Evolutionary conservation across 73 alveolate species (phyloP), one percentile per base, ranked within the genome.

Genomic region (Breviolum minutum): DNA sequence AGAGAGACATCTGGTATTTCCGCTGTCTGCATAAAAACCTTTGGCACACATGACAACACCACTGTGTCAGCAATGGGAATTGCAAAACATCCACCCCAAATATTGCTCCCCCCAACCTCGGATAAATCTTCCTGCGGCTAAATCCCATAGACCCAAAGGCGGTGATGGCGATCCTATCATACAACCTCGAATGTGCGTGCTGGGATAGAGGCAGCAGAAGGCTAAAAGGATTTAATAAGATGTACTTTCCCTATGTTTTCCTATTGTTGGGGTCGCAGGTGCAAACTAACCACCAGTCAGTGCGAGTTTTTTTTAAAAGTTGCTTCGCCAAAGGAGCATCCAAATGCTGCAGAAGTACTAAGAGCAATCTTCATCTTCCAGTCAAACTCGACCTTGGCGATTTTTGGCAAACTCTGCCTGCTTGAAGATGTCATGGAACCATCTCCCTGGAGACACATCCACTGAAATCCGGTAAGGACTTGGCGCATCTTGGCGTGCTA

Each of bases 101-200:
- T 1, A 10, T 24, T 22, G 22, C 64, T 8, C 8, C 71, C 92
- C 81, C 20, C n/a, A n/a, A 62, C 96, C 96, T 90, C 29, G 73
- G 96, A 90, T 90, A 30, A 69, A 61, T 13, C 87, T 24, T 40
- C 96, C 96, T 13, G 96, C 68, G n/a, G 96, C 96, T 87, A 90
- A 71, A 71, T 90, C 96, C 96, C 96, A 90, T 62, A 90, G 48
- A 2, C 87, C 96, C 77, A 90, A 10, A 1, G 96, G 63, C 24
- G 96, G 73, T 30, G 63, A 27, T 5, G 74, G 62, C 11, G 32
- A 5, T 6, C 68, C 83, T 12, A 77, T 61, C 62, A 87, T 66
- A 87, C 96, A 90, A 63, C 96, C 96, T 90, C 85, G 5, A 81
- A 14, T 16, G 62, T 70, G 14, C 27, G 29, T 70, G 30, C 30